These are phyloP conservation scores for Alternaria brassicae DNA, from an alignment of 2,329 filamentous ascomycete genomes.

Conservation along the genomic window DNA sequence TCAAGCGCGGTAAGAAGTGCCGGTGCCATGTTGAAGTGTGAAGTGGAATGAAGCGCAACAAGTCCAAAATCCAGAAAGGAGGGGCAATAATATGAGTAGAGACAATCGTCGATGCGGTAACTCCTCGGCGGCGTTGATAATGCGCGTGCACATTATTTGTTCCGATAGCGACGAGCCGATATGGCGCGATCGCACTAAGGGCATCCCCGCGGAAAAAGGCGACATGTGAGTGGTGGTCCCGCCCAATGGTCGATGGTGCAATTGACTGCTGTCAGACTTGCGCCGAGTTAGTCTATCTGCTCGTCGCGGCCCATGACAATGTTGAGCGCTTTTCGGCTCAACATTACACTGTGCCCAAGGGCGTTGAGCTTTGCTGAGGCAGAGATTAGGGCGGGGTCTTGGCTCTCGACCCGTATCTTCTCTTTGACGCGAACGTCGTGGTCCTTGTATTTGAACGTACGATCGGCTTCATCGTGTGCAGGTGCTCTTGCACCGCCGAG, in stretches of 20 bases:
- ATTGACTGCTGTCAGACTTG: slow-evolving; percentile 18
- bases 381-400: slow-evolving; percentile 85
- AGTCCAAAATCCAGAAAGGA: neutral
- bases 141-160: slow-evolving; percentile 32
- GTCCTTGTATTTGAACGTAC: slow-evolving; percentile 72
- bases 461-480: slow-evolving; percentile 71
- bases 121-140: slow-evolving; percentile 24
- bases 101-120: slow-evolving; percentile 14
- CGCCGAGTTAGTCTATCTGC: slow-evolving; percentile 32
- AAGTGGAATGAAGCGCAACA: neutral
- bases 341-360: slow-evolving; percentile 73
- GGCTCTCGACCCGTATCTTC: slow-evolving; percentile 86
- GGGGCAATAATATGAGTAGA: slow-evolving; percentile 16
- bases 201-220: slow-evolving; percentile 32
- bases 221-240: slow-evolving; percentile 9
- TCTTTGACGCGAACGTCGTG: slow-evolving; percentile 85
- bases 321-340: slow-evolving; percentile 74
- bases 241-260: slow-evolving; percentile 18
- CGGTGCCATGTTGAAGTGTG: slow-evolving; percentile 50
- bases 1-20: slow-evolving; percentile 76
- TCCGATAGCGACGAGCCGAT: slow-evolving; percentile 44
- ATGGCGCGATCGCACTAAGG: slow-evolving; percentile 29
- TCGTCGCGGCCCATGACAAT: slow-evolving; percentile 76
- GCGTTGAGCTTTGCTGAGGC: slow-evolving; percentile 83
- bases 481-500: slow-evolving; percentile 53